A percentile compares a stretch with the other conserved stretches of the same genome.
Conservation (phyloP, 2,329 filamentous ascomycete species). For the Claviceps paspali region DNA sequence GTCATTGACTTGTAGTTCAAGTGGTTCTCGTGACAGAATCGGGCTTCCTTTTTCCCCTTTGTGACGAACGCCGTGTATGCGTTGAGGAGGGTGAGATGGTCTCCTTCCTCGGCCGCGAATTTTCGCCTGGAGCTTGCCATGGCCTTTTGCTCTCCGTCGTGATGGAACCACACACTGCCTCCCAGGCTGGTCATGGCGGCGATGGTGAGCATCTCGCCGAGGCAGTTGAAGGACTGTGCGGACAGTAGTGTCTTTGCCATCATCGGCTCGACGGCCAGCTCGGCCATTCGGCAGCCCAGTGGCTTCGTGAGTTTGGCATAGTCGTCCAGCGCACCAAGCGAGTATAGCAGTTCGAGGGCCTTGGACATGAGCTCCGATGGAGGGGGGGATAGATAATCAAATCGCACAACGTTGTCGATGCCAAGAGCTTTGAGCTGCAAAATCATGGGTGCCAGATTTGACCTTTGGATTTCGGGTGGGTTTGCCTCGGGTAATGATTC, state of each 20-base stretch:
- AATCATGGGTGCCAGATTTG: conserved; percentile 75
- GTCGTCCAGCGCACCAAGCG: conserved; percentile 71
- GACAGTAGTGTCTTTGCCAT: conserved; percentile 78
- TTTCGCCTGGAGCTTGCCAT: conserved; percentile 61
- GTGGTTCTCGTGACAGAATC: conserved; percentile 76
- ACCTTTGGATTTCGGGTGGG: conserved; percentile 80
- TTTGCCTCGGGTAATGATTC: conserved; percentile 50
- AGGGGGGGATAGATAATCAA: conserved; percentile 76
- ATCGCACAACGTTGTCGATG: conserved; percentile 85
- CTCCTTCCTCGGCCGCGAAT: conserved; percentile 86
- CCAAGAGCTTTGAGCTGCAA: conserved; percentile 89
- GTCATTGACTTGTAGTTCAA: conserved; percentile 77
- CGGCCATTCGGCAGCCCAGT: conserved; percentile 81
- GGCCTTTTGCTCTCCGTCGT: conserved; percentile 60
- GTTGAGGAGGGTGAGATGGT: conserved; percentile 84
- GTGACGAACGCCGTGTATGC: conserved; percentile 83
- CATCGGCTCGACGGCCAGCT: conserved; percentile 88
- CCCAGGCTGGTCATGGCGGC: conserved; percentile 87
- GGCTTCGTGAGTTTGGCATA: conserved; percentile 84
- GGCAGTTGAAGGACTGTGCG: conserved; percentile 58
- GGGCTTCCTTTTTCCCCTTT: conserved; percentile 64
- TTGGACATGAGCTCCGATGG: conserved; percentile 73
- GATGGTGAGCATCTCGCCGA: conserved; percentile 78
- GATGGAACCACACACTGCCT: conserved; percentile 67
- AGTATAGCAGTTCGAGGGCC: conserved; percentile 76